Percentiles rank a stretch among this genome's conserved stretches.
phyloP scores from a whole-genome alignment of 306 rosid genomes.

The Malus orientalis region DNA sequence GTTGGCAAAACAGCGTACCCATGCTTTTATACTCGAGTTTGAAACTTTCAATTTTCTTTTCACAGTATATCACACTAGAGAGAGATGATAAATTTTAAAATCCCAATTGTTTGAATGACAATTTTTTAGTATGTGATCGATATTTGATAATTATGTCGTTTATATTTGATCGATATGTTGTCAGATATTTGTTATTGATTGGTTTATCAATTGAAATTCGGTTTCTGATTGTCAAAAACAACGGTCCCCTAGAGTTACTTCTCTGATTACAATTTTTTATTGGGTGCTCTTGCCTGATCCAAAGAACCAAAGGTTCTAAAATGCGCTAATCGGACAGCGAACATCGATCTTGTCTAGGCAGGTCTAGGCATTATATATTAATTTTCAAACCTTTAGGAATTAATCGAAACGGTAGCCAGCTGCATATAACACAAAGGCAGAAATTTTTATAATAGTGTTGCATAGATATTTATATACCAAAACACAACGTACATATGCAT shows the following conservation, averaged over 20 bases:
- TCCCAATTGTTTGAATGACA: too few relatives aligned
- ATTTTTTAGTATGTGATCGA: too few relatives aligned
- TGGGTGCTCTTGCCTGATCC: background rate
- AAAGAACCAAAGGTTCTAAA: background rate
- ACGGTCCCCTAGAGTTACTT: background rate
- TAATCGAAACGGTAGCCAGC: rapidly evolving
- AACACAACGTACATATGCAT: background rate
- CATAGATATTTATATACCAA: background rate
- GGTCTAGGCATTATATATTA: too few relatives aligned
- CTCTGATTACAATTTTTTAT: background rate
- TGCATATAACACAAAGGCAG: rapidly evolving
- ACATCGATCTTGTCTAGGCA: too few relatives aligned
- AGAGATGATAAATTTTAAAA: too few relatives aligned
- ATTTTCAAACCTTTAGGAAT: too few relatives aligned
- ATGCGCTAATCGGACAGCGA: too few relatives aligned
- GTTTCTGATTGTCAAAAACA: background rate
- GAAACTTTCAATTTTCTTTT: background rate
- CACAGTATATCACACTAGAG: background rate
- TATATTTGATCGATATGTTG: background rate
- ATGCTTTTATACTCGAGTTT: background rate
- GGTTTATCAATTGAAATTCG: background rate
- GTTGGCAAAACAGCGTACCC: too few relatives aligned
- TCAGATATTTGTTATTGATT: background rate
- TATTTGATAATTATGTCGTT: background rate
- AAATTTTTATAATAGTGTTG: too few relatives aligned